A percentile compares a stretch with the other conserved stretches of the same genome.
phyloP scores from a whole-genome alignment of 2,329 filamentous ascomycete species.

The Metarhizium sp. region DNA sequence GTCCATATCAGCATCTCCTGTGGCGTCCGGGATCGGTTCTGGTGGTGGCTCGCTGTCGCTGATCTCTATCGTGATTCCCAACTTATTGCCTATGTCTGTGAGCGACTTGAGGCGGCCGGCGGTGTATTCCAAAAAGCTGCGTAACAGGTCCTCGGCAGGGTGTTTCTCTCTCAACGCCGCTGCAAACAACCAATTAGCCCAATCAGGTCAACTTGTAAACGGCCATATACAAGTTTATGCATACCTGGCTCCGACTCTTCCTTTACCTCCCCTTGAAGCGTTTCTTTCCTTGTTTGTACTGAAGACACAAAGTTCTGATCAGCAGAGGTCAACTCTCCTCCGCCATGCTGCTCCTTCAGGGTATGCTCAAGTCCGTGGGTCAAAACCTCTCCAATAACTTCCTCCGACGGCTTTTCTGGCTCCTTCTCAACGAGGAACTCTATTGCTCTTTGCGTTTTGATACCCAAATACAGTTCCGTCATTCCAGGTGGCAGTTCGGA shows the following conservation, averaged over 20 bases:
- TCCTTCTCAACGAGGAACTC: slow-evolving; percentile 39
- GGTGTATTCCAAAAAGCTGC: slow-evolving; percentile 22
- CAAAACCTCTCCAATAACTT: slow-evolving; percentile 47
- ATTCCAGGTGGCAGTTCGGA: slow-evolving; percentile 34
- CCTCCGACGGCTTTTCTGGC: slow-evolving; percentile 39
- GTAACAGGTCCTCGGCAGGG: slow-evolving; percentile 28
- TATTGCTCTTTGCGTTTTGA: slow-evolving; percentile 44
- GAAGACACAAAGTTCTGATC: slow-evolving; percentile 25
- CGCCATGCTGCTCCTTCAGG: slow-evolving; percentile 24
- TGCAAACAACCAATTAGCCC: background rate
- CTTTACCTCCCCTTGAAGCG: slow-evolving; percentile 20
- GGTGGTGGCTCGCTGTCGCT: slow-evolving; percentile 17
- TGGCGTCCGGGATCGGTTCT: slow-evolving; percentile 15
- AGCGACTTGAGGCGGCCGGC: slow-evolving; percentile 23
- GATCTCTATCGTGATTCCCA: slow-evolving; percentile 25
- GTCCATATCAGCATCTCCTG: slow-evolving; percentile 24
- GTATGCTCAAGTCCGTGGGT: slow-evolving; percentile 44
- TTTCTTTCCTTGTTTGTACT: slow-evolving; percentile 23
- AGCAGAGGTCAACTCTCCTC: slow-evolving; percentile 22
- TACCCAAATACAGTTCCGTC: slow-evolving; percentile 33
- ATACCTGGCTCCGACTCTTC: slow-evolving; percentile 10
- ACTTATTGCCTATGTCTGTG: slow-evolving; percentile 23
- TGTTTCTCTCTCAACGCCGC: slow-evolving; percentile 27
- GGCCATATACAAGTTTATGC: background rate
- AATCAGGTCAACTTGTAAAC: slow-evolving; percentile 5